Evolutionary conservation across 2,329 filamentous ascomycete genomes (phyloP).

Genomic region (Pezicula carpinea): DNA sequence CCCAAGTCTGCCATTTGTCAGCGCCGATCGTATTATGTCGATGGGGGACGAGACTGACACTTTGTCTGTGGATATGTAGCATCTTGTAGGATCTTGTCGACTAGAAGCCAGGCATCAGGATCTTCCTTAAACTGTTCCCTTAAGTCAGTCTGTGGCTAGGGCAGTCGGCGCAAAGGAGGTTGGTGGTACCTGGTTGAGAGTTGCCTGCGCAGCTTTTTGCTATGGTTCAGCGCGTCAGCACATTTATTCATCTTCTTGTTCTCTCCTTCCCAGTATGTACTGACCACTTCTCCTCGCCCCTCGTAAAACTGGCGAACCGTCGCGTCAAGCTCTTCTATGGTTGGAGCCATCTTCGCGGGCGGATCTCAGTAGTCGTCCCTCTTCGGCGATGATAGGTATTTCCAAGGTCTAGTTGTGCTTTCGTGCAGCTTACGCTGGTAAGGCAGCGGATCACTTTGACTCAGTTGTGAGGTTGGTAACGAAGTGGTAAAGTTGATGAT

Average conservation of each 20-base stretch:
- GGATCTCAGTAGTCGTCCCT: slow-evolving; percentile 15
- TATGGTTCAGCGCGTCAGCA: slow-evolving; percentile 44
- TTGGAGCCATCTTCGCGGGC: slow-evolving; percentile 54
- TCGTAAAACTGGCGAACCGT: slow-evolving; percentile 97
- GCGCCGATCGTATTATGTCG: slow-evolving; percentile 1
- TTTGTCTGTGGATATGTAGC: slow-evolving; percentile 94
- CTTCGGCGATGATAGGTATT: slow-evolving; percentile 19
- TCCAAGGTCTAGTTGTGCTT: slow-evolving; percentile 11
- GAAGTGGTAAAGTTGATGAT: slow-evolving; percentile 14
- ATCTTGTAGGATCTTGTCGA: slow-evolving; percentile 93
- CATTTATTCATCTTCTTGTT: slow-evolving; percentile 7
- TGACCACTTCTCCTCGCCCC: slow-evolving; percentile 86
- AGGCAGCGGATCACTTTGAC: slow-evolving; percentile 9
- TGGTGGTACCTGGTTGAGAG: slow-evolving; percentile 77
- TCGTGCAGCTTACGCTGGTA: slow-evolving; percentile 23
- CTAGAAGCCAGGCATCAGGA: slow-evolving; percentile 93
- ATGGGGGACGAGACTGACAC: slow-evolving; percentile 53
- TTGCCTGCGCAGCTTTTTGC: slow-evolving; percentile 95
- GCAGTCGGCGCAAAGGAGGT: slow-evolving; percentile 14
- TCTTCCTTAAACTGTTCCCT: slow-evolving; percentile 88
- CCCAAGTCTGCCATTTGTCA: slow-evolving; percentile 65
- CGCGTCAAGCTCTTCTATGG: slow-evolving; percentile 92
- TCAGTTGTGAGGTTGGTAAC: slow-evolving; percentile 13
- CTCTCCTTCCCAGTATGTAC: slow-evolving; percentile 28
- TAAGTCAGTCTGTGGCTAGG: slow-evolving; percentile 16